Percentiles rank a stretch among this genome's conserved stretches.
Evolutionary conservation across 805 yeast genomes (phyloP).

Genomic region (Cephaloascus albidus): DNA sequence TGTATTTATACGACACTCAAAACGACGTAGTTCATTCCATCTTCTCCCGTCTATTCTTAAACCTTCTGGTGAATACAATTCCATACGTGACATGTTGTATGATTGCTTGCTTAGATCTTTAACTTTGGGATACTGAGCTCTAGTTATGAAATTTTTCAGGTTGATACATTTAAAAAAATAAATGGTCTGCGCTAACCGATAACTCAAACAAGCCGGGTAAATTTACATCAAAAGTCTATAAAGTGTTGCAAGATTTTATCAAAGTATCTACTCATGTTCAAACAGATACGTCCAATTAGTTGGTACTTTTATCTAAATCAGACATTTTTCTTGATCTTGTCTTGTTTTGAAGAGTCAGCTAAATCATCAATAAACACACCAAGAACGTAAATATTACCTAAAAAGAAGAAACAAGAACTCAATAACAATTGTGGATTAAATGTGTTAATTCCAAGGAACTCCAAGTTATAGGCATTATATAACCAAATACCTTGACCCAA

Average conservation of each 20-base stretch:
- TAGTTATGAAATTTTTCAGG: no score
- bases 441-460: constrained; percentile 63
- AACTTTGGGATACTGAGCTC: no score
- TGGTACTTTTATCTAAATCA: no score
- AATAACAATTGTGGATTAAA: constrained; percentile 51
- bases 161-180: no score
- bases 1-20: constrained; percentile 75
- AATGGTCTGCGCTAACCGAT: no score
- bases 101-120: no score
- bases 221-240: no score
- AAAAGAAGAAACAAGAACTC: constrained; percentile 50
- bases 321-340: neutral
- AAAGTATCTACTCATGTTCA: no score
- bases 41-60: constrained; percentile 88
- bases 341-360: neutral
- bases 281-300: no score
- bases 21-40: constrained; percentile 84
- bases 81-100: constrained; percentile 56
- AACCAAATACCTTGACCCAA: constrained; percentile 72
- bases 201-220: no score
- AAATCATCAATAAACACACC: constrained; percentile 44
- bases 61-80: constrained; percentile 93
- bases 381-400: constrained; percentile 51
- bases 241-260: no score
- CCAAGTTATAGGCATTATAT: constrained; percentile 65